Evolutionary conservation across 2,329 filamentous ascomycete genomes (phyloP), one percentile per base, ranked within the genome.

Genomic region (Ophiostoma tasmaniense): DNA sequence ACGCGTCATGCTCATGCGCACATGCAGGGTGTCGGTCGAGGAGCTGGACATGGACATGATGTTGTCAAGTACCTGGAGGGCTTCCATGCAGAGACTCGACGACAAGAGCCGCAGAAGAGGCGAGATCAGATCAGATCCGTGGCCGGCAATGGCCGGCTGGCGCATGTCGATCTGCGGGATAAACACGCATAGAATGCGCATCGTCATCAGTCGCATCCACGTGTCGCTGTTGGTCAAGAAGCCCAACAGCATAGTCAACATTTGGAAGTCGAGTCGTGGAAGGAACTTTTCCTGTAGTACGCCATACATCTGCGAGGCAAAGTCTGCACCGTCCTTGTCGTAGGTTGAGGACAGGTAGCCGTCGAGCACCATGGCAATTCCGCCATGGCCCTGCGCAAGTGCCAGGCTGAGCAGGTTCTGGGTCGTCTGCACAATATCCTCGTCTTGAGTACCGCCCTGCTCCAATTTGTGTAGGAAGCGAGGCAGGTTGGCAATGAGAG

Each of bases 1-100:
- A 14, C 91, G 90, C 5, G 93, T 93, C 92, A 99, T 97, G 78
- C 94, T 98, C 96, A 99, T 99, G 52, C 95, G 88, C 70, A 99
- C 81, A 76, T 98, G 93, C 74, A 97, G 92, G 74, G 91, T 92
- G 78, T 98, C 95, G 85, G 97, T 92, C 1, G 94, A 90, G 39
- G 91, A 93, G 4, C 92, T 91, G 0, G 93, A 93, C 82, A 98
- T 94, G 35, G 91, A 92, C 86, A 97, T 96, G 74, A 98, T 95
- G 72, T 94, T 91, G 77, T 99, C 95, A 70, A 99, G 82, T 0
- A 99, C 94, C 73, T 92, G 88, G 11, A 99, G 81, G 13, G 95
- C 95, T 75, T 97, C 90, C 78, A 95, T 92, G 77, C 93, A 98
- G 75, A 93, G 93, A 71, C 96, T 92, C 1, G 94, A 97, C 76